Evolutionary conservation across 352 stramenopile species (phyloP), one percentile per base, ranked within the genome.

Genomic region (Pythium rhizo-oryzae): DNA sequence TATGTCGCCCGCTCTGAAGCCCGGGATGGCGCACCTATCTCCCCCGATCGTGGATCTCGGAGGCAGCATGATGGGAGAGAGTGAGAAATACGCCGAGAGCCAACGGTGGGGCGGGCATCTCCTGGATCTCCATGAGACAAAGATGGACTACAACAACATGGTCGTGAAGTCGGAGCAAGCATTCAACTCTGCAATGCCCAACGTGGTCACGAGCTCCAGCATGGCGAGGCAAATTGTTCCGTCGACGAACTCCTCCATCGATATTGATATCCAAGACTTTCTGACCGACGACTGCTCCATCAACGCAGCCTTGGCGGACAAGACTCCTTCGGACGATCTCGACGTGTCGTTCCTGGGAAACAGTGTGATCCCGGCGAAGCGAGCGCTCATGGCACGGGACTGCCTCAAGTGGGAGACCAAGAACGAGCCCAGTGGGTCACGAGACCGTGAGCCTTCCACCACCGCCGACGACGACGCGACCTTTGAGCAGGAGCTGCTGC

Each of bases 1-100:
- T 70, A 93, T 95, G 87, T 95, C 87, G 11, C 87, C 87, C 0
- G 84, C 84, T 16, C 49, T 95, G 25, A 95, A 95, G 73, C 87
- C 87, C 6, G 80, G 79, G 1, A 89, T 89, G 70, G 71, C 82
- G 3, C 79, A 78, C 4, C 39, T 78, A 4, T 67, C 72, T 19
- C 85, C 84, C 9, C 84, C 87, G 7, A 75, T 81, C 5, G 83
- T 92, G 21, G 84, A 95, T 39, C 53, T 95, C 28, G 78, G 76
- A 35, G 71, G 70, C 16, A 78, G 72, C 24, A 69, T 68, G n/a
- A 69, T 63, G 41, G 57, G 56, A 0, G 65, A 78, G n/a, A 66
- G 67, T 47, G 67, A 71, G 25, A 72, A 76, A 56, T 63, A 62
- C 24, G 39, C 62, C 15, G 59, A 70, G 13, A 69, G 65, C 59